phyloP scores from a whole-genome alignment of 2,329 filamentous ascomycete genomes.

The Ophiostoma sp. region DNA sequence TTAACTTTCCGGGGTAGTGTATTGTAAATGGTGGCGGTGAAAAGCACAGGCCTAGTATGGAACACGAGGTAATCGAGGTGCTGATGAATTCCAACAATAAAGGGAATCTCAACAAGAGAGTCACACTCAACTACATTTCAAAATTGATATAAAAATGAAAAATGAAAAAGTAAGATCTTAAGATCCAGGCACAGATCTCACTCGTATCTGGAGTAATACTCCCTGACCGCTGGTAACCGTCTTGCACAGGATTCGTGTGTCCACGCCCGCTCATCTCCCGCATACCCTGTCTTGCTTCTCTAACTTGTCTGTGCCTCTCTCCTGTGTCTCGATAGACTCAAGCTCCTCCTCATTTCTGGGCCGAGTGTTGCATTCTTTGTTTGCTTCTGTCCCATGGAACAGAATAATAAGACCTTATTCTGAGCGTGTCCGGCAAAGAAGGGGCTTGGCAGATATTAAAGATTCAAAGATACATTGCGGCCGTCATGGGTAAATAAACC shows the following conservation, averaged over 20 bases:
- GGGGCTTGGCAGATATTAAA: background rate
- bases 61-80: background rate
- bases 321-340: background rate
- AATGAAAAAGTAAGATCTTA: background rate
- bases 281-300: background rate
- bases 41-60: too few relatives aligned
- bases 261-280: slow-evolving; percentile 2
- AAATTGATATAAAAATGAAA: too few relatives aligned
- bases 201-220: background rate
- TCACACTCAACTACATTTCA: background rate
- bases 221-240: background rate
- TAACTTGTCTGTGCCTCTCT: background rate
- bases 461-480: background rate
- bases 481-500: background rate
- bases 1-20: background rate
- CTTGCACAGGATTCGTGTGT: background rate
- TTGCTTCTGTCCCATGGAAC: background rate
- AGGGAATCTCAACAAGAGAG: background rate
- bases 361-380: background rate
- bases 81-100: background rate
- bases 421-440: background rate
- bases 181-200: background rate
- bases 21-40: too few relatives aligned
- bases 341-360: background rate
- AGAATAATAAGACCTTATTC: background rate